A percentile compares a stretch with the other conserved stretches of the same genome.
Conservation (phyloP, 441 rosid genomes). For the Jatropha podagrica region DNA sequence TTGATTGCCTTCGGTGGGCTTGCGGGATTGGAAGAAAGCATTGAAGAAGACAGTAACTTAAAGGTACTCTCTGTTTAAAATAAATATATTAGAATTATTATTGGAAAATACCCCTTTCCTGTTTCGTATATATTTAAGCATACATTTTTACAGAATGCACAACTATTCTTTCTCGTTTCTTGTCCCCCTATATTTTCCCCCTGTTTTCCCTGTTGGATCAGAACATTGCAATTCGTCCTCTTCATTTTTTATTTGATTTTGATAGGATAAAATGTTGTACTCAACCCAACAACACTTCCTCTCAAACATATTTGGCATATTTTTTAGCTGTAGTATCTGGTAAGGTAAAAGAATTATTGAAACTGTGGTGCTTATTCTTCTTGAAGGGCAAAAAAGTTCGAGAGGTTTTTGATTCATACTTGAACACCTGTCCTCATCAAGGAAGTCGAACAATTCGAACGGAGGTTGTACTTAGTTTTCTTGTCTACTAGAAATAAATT, state of each 20-base stretch:
- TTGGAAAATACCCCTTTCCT: not conserved
- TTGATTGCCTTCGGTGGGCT: conserved; percentile 98
- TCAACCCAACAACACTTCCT: not conserved
- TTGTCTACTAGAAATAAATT: conserved; percentile 5
- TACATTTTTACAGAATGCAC: not conserved
- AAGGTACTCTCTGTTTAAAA: conserved; percentile 43
- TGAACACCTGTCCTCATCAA: conserved; percentile 93
- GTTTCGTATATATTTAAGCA: not conserved
- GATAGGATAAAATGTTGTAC: not conserved
- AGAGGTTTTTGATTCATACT: conserved; percentile 62
- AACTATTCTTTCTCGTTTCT: not conserved
- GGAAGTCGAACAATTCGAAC: conserved; percentile 97
- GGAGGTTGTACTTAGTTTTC: conserved; percentile 62
- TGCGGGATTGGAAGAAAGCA: conserved; percentile 91
- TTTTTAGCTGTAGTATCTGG: not conserved
- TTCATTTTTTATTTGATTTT: not conserved
- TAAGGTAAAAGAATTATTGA: not conserved
- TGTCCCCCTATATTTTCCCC: not conserved
- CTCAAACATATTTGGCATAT: not conserved
- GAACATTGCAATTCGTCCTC: not conserved
- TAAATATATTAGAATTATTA: not conserved
- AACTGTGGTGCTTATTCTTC: conserved; percentile 12
- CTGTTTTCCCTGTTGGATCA: not conserved
- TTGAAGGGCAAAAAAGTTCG: conserved; percentile 64
- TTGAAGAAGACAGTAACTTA: conserved; percentile 65